Evolutionary conservation across 2,329 filamentous ascomycete species (phyloP).

Genomic region (Colletotrichum costaricense): DNA sequence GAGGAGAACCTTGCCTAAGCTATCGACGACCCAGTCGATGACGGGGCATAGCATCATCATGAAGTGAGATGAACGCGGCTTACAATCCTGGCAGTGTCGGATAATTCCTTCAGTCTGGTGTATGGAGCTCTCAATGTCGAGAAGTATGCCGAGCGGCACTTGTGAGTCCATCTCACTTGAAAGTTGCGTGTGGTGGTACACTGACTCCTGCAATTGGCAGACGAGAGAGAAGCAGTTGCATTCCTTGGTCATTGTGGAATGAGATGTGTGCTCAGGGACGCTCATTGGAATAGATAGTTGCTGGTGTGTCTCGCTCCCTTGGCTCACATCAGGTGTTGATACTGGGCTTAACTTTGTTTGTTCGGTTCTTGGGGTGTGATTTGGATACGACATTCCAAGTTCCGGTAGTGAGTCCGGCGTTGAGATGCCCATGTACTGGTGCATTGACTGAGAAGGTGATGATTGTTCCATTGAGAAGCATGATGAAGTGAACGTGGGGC

Average conservation of each 20-base stretch:
- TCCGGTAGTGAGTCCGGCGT: background rate
- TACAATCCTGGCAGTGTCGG: background rate
- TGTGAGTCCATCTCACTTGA: background rate
- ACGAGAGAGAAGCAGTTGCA: background rate
- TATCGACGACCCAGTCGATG: background rate
- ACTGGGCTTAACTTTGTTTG: background rate
- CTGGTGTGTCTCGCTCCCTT: background rate
- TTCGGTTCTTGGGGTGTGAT: background rate
- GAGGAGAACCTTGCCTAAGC: background rate
- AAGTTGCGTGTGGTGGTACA: background rate
- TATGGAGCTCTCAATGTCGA: background rate
- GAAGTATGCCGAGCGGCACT: background rate
- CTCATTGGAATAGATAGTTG: background rate
- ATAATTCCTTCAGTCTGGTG: background rate
- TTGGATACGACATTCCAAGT: background rate
- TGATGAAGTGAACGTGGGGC: background rate
- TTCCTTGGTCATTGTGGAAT: background rate
- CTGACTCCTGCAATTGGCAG: background rate
- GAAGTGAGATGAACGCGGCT: background rate
- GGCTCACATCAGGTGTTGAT: background rate
- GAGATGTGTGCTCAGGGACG: background rate
- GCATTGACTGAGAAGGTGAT: background rate
- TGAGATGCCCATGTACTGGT: background rate
- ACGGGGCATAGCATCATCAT: background rate
- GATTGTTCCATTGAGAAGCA: background rate